Evolutionary conservation across 345 rosid genomes (phyloP), one percentile per base, ranked within the genome.

Genomic region (Limnanthes douglasii): DNA sequence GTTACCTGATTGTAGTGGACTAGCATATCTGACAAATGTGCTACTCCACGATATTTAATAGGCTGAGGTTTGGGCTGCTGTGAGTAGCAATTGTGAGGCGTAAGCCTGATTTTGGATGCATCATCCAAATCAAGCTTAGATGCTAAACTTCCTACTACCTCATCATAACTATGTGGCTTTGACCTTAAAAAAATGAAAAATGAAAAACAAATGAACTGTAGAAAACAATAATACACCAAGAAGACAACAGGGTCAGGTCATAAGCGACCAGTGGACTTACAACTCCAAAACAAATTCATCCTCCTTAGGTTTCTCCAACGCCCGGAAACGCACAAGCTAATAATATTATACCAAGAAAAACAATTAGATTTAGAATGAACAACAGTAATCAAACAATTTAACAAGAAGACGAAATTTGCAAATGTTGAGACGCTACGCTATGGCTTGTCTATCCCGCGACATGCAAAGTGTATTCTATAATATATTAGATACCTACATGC

Each of bases 61-160:
- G 96, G 82, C 45, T 74, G 86, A 20, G 98, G 96, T 68, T 90
- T 90, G 35, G 98, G 96, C 62, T 80, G 95, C 65, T 80, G 98
- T 43, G 98, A 84, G 64, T 90, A 80, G 69, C 96, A 90, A 62
- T 90, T 90, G 64, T 90, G 98, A 63, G 98, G 64, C 21, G 96
- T 90, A 31, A 90, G 76, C 68, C 98, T 75, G 35, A 90, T 60
- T 67, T 77, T 84, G 26, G 88, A 68, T 37, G 96, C 75, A 61
- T 90, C 94, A 38, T 72, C 86, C 63, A 84, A 69, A 49, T 76
- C 80, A 75, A 84, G 65, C 55, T 73, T 75, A 21, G 44, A 54
- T 59, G 98, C 98, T 41, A 90, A 76, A 58, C 73, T 70, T 56
- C 70, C 85, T 41, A 72, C 96, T 46, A 90, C 94, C 18, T 77